These are phyloP conservation scores for Schizothecium vesticola DNA, from an alignment of 495 filamentous ascomycete genomes.

Conservation along the genomic window DNA sequence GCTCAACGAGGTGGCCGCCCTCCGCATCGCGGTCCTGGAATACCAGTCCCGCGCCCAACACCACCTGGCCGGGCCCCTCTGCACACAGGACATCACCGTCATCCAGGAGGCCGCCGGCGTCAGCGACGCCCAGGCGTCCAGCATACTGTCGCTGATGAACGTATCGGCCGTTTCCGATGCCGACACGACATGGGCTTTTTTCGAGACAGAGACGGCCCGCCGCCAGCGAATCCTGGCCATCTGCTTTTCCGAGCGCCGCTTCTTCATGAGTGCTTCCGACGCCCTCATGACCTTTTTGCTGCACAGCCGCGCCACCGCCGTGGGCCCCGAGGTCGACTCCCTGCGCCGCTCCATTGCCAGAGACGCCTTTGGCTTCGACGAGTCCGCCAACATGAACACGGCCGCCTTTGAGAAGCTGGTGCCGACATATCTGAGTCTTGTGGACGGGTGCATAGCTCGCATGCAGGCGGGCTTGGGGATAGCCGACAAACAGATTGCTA, in stretches of 20 bases:
- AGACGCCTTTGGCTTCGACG: slow-evolving; percentile 22
- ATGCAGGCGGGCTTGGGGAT: slow-evolving; percentile 24
- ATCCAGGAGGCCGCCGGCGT: slow-evolving; percentile 60
- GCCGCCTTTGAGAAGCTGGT: slow-evolving; percentile 29
- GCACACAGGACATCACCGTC: slow-evolving; percentile 62
- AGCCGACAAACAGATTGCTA: slow-evolving; percentile 25
- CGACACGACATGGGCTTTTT: slow-evolving; percentile 45
- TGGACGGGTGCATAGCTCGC: slow-evolving; percentile 32
- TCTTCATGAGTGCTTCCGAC: slow-evolving; percentile 48
- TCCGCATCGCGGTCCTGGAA: slow-evolving; percentile 76
- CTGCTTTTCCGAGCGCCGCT: slow-evolving; percentile 64
- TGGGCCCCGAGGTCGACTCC: slow-evolving; percentile 23
- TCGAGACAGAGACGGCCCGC: slow-evolving; percentile 52
- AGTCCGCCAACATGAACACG: slow-evolving; percentile 7
- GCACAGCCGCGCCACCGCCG: slow-evolving; percentile 23
- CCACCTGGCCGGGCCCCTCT: slow-evolving; percentile 60
- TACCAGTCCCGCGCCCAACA: slow-evolving; percentile 66
- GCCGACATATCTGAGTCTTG: slow-evolving; percentile 34
- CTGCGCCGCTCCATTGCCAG: slow-evolving; percentile 21
- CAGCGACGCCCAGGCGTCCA: slow-evolving; percentile 47
- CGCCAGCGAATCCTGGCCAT: slow-evolving; percentile 57
- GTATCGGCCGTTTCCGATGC: slow-evolving; percentile 40
- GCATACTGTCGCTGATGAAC: slow-evolving; percentile 41
- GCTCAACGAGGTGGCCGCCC: slow-evolving; percentile 76
- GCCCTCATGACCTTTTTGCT: slow-evolving; percentile 39